Percentiles rank a stretch among this genome's conserved stretches.
Evolutionary conservation across 345 rosid genomes (phyloP).

Genomic region (Camelina sativa): DNA sequence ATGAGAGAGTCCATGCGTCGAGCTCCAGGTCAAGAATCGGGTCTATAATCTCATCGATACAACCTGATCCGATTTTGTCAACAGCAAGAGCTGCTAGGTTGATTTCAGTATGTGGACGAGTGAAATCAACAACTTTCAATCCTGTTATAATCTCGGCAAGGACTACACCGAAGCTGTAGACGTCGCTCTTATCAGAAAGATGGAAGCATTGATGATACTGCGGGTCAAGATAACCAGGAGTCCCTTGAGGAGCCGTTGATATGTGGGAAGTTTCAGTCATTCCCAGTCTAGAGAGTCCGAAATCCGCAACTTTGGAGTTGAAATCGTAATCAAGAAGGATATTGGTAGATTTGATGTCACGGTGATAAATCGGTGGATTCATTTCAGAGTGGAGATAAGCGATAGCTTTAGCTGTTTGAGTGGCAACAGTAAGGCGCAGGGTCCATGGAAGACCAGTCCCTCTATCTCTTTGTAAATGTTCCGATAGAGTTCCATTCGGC

Average conservation of each 20-base stretch:
- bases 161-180: constrained; percentile 94
- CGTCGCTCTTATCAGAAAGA: constrained; percentile 82
- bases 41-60: constrained; percentile 85
- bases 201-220: constrained; percentile 81
- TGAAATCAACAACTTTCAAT: constrained; percentile 88
- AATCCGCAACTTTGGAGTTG: constrained; percentile 93
- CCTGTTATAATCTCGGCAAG: constrained; percentile 91
- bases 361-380: constrained; percentile 91
- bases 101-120: constrained; percentile 78
- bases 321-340: constrained; percentile 77
- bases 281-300: constrained; percentile 93
- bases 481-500: constrained; percentile 86
- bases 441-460: constrained; percentile 87
- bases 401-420: constrained; percentile 89
- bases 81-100: constrained; percentile 86
- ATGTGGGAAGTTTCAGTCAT: constrained; percentile 75
- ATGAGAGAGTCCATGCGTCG: constrained; percentile 94
- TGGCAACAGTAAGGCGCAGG: constrained; percentile 69
- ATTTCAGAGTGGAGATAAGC: constrained; percentile 87
- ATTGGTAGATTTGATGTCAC: constrained; percentile 93
- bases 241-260: constrained; percentile 94
- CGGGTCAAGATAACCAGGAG: constrained; percentile 90
- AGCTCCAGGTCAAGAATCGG: constrained; percentile 64
- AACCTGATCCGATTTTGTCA: constrained; percentile 89
- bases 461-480: constrained; percentile 84